A percentile compares a stretch with the other conserved stretches of the same genome.
These are phyloP conservation scores for Phanerodontia chrysosporium DNA, from an alignment of 768 basidiomycete genomes.

Conservation along the genomic window DNA sequence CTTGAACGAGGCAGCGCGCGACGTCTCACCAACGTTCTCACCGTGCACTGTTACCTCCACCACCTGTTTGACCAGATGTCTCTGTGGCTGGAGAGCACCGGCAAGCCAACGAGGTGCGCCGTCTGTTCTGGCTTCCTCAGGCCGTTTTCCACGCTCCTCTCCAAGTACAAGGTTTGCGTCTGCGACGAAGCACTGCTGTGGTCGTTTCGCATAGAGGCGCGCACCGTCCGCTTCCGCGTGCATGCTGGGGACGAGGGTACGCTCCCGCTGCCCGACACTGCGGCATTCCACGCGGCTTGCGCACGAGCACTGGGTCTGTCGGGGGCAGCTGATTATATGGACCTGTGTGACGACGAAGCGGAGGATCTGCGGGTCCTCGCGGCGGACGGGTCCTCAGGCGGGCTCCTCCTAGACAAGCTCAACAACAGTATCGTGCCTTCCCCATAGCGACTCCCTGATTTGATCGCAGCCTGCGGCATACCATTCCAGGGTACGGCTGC, in stretches of 20 bases:
- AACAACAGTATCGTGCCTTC: too few species aligned
- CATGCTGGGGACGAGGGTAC: neutral
- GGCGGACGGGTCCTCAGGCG: neutral
- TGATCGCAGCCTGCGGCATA: too few species aligned
- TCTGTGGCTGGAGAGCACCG: neutral
- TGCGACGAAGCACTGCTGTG: neutral
- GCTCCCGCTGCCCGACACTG: neutral
- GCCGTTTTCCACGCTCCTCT: neutral
- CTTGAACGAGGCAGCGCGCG: neutral
- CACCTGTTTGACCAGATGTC: neutral
- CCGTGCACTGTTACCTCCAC: neutral
- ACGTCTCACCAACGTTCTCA: neutral
- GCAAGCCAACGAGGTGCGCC: neutral
- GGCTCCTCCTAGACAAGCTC: neutral
- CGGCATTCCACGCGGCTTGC: neutral
- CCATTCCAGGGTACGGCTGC: too few species aligned
- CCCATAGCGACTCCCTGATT: too few species aligned
- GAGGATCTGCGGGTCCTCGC: neutral
- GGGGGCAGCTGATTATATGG: neutral
- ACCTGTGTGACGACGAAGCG: neutral
- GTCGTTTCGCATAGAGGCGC: neutral
- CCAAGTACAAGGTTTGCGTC: neutral
- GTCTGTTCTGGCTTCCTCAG: neutral
- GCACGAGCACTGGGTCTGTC: neutral
- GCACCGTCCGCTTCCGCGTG: neutral